phyloP scores from a whole-genome alignment of 139 green algal genomes.

The Chlorella sp. region DNA sequence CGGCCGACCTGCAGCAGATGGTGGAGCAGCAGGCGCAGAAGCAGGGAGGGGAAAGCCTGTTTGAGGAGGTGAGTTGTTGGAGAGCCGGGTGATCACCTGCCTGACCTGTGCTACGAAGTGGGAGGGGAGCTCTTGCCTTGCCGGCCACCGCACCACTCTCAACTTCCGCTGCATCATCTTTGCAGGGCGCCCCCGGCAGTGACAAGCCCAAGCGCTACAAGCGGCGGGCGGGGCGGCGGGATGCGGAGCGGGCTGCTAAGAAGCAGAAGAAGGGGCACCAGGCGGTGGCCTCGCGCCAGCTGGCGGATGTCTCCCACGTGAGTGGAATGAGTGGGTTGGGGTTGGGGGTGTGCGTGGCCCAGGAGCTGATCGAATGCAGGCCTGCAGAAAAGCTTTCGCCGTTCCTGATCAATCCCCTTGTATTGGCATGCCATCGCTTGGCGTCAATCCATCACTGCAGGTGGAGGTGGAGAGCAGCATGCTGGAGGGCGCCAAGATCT shows the following conservation, averaged over 20 bases:
- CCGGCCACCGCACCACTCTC: background rate
- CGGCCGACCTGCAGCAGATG: slow-evolving; percentile 44
- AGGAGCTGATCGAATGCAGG: too few relatives aligned
- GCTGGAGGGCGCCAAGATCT: slow-evolving; percentile 11
- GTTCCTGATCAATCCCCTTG: too few relatives aligned
- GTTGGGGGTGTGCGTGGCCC: too few relatives aligned
- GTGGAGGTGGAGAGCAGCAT: slow-evolving; percentile 13
- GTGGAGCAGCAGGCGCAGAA: slow-evolving; percentile 26
- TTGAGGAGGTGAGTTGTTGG: background rate
- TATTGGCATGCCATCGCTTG: too few relatives aligned
- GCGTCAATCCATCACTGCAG: background rate
- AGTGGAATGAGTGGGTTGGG: too few relatives aligned
- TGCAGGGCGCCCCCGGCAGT: background rate
- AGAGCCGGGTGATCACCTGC: too few relatives aligned
- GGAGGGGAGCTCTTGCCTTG: too few relatives aligned
- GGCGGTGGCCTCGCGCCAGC: background rate
- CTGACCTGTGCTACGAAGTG: too few relatives aligned
- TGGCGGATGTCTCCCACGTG: background rate
- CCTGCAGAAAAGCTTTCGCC: too few relatives aligned
- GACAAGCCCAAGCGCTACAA: background rate
- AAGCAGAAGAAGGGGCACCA: background rate
- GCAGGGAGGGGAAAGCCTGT: background rate
- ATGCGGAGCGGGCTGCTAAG: background rate
- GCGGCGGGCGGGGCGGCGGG: background rate
- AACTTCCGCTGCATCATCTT: background rate